phyloP scores from a whole-genome alignment of 192 early-diverging fungal genomes.

The Backusella morwellensis region DNA sequence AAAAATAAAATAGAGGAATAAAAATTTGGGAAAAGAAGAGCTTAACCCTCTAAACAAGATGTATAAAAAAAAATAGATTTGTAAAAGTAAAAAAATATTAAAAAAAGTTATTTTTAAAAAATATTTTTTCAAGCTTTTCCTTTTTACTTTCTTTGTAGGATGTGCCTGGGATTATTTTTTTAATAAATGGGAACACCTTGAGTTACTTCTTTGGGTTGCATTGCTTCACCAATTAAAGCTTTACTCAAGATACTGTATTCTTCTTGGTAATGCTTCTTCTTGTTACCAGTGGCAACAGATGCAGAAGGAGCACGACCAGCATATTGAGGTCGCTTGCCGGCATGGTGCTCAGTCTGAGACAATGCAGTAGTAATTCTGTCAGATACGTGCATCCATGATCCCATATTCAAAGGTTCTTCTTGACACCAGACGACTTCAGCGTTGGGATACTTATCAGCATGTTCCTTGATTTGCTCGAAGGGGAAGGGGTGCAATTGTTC shows the following conservation, averaged over 20 bases:
- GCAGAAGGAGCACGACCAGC: constrained; percentile 90
- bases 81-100: background rate
- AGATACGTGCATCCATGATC: constrained; percentile 86
- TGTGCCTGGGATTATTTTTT: constrained; percentile 11
- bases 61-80: background rate
- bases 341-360: constrained; percentile 69
- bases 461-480: constrained; percentile 83
- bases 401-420: constrained; percentile 95
- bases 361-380: constrained; percentile 84
- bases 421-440: constrained; percentile 93
- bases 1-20: background rate
- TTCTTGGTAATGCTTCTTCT: constrained; percentile 91
- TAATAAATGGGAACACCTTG: constrained; percentile 71
- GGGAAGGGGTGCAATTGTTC: constrained; percentile 98
- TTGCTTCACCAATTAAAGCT: constrained; percentile 69
- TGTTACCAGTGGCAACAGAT: constrained; percentile 89
- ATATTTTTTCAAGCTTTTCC: background rate
- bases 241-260: constrained; percentile 70
- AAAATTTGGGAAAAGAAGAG: background rate
- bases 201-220: constrained; percentile 65
- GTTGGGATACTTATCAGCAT: constrained; percentile 88
- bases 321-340: constrained; percentile 40
- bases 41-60: constrained; percentile 8
- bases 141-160: background rate
- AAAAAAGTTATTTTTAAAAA: background rate